These are phyloP conservation scores for Vitrella brassicaformis DNA, from an alignment of 73 alveolate species.

Conservation along the genomic window DNA sequence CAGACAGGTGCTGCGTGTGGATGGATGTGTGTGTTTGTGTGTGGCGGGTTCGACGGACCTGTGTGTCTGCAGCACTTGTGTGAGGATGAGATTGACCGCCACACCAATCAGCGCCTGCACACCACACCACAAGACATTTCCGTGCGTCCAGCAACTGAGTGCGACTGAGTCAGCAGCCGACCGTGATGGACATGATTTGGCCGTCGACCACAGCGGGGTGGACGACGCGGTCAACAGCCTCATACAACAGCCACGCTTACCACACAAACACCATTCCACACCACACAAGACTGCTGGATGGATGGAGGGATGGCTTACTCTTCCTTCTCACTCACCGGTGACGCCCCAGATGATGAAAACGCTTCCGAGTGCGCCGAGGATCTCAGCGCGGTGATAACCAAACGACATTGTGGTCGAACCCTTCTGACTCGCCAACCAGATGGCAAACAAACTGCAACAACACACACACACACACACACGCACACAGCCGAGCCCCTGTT, in stretches of 20 bases:
- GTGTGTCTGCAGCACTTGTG: constrained; percentile 45
- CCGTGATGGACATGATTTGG: constrained; percentile 60
- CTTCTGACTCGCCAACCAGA: constrained; percentile 57
- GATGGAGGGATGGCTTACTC: no score
- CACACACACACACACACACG: no score
- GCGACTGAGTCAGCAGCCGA: no score
- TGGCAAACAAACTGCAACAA: constrained; percentile 68
- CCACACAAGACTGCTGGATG: no score
- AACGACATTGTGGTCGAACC: constrained; percentile 65
- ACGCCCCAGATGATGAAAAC: constrained; percentile 72
- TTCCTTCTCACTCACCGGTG: no score
- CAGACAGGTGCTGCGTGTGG: constrained; percentile 2
- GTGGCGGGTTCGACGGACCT: no score
- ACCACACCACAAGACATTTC: no score
- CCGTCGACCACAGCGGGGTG: constrained; percentile 50
- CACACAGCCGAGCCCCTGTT: constrained; percentile 50
- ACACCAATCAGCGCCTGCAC: no score
- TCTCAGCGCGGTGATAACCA: constrained; percentile 88
- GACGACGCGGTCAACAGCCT: constrained; percentile 69
- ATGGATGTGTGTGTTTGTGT: constrained; percentile 2
- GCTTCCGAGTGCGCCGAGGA: constrained; percentile 72
- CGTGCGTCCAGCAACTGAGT: no score
- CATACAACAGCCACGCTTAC: constrained; percentile 49
- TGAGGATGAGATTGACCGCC: constrained; percentile 64
- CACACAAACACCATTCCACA: no score